Percentiles rank a stretch among this genome's conserved stretches.
Conservation (phyloP, 345 rosid genomes). For the Theobroma cacao region DNA sequence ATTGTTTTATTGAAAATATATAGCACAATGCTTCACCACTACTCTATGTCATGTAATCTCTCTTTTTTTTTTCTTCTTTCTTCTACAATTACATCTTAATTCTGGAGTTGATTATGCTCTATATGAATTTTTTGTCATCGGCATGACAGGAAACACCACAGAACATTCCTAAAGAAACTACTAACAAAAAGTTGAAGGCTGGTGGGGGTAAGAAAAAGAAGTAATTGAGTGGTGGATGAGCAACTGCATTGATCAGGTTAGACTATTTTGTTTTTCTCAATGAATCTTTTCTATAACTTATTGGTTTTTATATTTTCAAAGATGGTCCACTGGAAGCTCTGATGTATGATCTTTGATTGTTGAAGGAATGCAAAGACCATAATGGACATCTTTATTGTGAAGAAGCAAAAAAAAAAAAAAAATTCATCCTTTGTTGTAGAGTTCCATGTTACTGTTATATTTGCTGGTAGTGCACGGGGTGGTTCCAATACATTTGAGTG, state of each 20-base stretch:
- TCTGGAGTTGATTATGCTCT: not conserved
- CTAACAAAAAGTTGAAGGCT: conserved; percentile 58
- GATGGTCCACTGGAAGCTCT: not conserved
- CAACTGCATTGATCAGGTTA: conserved; percentile 13
- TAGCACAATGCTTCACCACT: not conserved
- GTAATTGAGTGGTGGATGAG: conserved; percentile 21
- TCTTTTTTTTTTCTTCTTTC: too few species aligned
- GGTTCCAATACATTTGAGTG: not conserved
- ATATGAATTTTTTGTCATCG: not conserved
- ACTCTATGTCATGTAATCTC: not conserved
- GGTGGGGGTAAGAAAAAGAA: conserved; percentile 70
- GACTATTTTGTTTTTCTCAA: not conserved
- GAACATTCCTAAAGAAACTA: conserved; percentile 37
- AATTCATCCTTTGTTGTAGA: too few species aligned
- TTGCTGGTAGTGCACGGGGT: not conserved
- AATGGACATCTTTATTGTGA: too few species aligned
- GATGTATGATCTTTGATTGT: not conserved
- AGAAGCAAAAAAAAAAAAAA: too few species aligned
- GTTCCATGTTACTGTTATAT: too few species aligned
- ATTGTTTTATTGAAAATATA: not conserved
- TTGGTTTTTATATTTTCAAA: not conserved
- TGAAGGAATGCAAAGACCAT: too few species aligned
- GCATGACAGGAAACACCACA: conserved; percentile 48
- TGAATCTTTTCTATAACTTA: not conserved
- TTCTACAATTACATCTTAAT: not conserved